Percentiles rank a stretch among this genome's conserved stretches.
phyloP scores from a whole-genome alignment of 192 early-diverging fungal species.

The Gigaspora rosea region DNA sequence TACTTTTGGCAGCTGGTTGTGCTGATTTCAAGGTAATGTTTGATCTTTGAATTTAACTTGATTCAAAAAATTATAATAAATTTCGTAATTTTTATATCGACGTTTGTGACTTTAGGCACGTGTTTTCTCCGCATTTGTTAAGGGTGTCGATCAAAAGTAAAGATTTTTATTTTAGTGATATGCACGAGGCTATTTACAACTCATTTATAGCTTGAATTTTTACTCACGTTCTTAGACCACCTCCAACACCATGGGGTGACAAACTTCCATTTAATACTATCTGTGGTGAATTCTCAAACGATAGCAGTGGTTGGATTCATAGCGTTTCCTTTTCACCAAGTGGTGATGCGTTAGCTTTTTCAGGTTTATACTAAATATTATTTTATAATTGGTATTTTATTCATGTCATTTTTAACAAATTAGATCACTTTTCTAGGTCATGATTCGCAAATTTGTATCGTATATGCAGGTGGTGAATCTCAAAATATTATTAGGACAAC shows the following conservation, averaged over 20 bases:
- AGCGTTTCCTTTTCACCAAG: slow-evolving; percentile 88
- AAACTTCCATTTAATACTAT: slow-evolving; percentile 91
- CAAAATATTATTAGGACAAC: slow-evolving; percentile 62
- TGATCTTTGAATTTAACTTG: background rate
- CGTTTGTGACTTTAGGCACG: slow-evolving; percentile 58
- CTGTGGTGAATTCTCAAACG: slow-evolving; percentile 81
- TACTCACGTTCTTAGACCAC: slow-evolving; percentile 46
- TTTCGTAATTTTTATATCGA: too few species aligned
- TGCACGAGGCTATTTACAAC: background rate
- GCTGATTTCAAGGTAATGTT: slow-evolving; percentile 73
- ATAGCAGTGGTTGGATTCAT: slow-evolving; percentile 89
- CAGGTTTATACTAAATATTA: slow-evolving; percentile 43
- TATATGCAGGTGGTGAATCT: slow-evolving; percentile 60
- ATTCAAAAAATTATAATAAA: background rate
- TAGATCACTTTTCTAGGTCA: slow-evolving; percentile 56
- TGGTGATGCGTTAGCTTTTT: slow-evolving; percentile 84
- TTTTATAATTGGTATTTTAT: background rate
- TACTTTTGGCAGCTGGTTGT: slow-evolving; percentile 87
- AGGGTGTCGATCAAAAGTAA: slow-evolving; percentile 88
- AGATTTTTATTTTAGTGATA: background rate
- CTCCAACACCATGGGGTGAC: slow-evolving; percentile 89
- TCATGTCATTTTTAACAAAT: background rate
- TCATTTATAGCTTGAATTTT: background rate
- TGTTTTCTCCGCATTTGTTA: slow-evolving; percentile 94
- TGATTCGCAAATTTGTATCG: slow-evolving; percentile 83